phyloP scores from a whole-genome alignment of 352 stramenopile genomes.

The Pythium graminicola region DNA sequence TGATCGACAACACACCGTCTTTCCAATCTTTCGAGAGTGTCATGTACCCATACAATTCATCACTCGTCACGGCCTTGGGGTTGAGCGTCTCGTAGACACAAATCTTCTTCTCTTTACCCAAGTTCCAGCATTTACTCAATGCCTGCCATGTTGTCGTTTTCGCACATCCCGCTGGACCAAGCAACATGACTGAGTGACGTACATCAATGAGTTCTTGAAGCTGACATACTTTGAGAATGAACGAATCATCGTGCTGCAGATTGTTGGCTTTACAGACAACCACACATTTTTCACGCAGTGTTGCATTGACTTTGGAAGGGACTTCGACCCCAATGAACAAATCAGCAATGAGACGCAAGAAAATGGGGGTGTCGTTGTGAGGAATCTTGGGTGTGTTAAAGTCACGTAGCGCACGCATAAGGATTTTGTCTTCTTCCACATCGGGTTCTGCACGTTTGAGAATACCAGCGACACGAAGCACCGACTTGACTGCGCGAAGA shows the following conservation, averaged over 20 bases:
- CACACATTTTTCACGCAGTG: conserved; percentile 87
- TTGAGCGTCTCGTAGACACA: conserved; percentile 87
- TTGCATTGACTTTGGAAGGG: conserved; percentile 91
- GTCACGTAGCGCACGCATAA: conserved; percentile 95
- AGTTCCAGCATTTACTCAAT: conserved; percentile 75
- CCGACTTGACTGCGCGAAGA: conserved; percentile 91
- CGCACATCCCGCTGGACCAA: conserved; percentile 80
- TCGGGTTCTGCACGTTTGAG: conserved; percentile 92
- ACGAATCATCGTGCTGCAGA: conserved; percentile 79
- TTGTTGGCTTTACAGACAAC: conserved; percentile 63
- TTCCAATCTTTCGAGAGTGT: conserved; percentile 93
- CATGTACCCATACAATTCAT: conserved; percentile 93
- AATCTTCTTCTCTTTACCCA: conserved; percentile 83
- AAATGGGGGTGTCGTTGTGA: conserved; percentile 91
- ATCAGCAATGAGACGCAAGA: conserved; percentile 91
- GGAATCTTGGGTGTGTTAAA: conserved; percentile 95
- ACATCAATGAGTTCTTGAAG: conserved; percentile 85
- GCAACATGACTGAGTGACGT: conserved; percentile 82
- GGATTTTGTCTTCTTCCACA: conserved; percentile 90
- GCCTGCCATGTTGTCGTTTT: conserved; percentile 60
- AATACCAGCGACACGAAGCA: conserved; percentile 91
- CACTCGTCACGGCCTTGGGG: conserved; percentile 94
- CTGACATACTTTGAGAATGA: conserved; percentile 85
- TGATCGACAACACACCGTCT: conserved; percentile 88
- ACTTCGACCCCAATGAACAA: conserved; percentile 92